Conservation (phyloP, 1,284 basidiomycete species). For the Cutaneotrichosporon sp. region DNA sequence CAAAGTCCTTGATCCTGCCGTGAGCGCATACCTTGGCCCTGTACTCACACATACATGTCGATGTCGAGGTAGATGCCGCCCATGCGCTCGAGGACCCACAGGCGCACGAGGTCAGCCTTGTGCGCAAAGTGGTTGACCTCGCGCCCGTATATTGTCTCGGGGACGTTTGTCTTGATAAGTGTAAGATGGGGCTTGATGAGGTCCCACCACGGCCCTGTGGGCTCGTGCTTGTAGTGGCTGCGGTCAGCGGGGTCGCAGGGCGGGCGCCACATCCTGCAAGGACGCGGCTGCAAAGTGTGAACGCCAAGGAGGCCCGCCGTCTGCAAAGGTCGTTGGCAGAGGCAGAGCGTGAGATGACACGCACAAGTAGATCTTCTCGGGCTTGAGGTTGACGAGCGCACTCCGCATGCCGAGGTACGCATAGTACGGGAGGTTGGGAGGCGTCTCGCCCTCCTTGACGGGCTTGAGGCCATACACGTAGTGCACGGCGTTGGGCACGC, state of each 20-base stretch:
- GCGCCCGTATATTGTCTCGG: slow-evolving; percentile 41
- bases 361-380: slow-evolving; percentile 53
- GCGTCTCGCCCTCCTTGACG: slow-evolving; percentile 31
- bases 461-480: slow-evolving; percentile 54
- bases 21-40: neutral
- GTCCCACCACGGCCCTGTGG: slow-evolving; percentile 53
- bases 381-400: slow-evolving; percentile 52
- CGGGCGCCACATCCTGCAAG: no score
- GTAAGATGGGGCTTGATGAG: slow-evolving; percentile 47
- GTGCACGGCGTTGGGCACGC: slow-evolving; percentile 51
- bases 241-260: neutral
- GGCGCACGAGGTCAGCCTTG: slow-evolving; percentile 49
- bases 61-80: slow-evolving; percentile 59
- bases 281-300: neutral
- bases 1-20: slow-evolving; percentile 42
- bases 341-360: slow-evolving; percentile 24
- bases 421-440: slow-evolving; percentile 55
- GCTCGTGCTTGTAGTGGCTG: slow-evolving; percentile 53
- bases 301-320: no score
- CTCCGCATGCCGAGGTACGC: slow-evolving; percentile 55
- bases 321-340: no score
- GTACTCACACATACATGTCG: slow-evolving; percentile 52
- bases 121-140: slow-evolving; percentile 47
- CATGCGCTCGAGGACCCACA: slow-evolving; percentile 47
- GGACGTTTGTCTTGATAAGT: slow-evolving; percentile 42